These are phyloP conservation scores for Verticillium isaacii DNA, from an alignment of 2,329 filamentous ascomycete genomes.

Conservation along the genomic window DNA sequence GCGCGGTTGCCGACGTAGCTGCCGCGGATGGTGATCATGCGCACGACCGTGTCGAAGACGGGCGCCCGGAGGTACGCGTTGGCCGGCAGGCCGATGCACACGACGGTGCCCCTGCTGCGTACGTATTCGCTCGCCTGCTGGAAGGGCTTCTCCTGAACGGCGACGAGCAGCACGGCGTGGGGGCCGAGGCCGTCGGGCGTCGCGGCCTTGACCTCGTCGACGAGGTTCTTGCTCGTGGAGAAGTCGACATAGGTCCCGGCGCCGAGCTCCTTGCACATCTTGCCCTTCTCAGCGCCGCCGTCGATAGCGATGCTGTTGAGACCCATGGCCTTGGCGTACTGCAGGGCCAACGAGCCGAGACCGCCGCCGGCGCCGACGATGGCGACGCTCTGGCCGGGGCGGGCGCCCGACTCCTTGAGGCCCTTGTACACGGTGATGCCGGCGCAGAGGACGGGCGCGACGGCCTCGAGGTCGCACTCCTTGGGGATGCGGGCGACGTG, in stretches of 20 bases:
- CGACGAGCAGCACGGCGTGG: constrained; percentile 81
- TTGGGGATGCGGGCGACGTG: constrained; percentile 81
- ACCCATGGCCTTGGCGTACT: constrained; percentile 91
- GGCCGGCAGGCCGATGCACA: constrained; percentile 85
- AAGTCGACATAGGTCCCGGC: constrained; percentile 78
- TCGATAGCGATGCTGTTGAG: constrained; percentile 78
- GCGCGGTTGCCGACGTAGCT: constrained; percentile 91
- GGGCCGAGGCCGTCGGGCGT: constrained; percentile 79
- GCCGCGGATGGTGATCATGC: constrained; percentile 90
- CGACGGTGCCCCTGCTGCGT: constrained; percentile 73
- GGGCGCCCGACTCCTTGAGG: constrained; percentile 75
- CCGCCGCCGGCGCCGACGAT: constrained; percentile 85
- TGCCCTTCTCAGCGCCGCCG: constrained; percentile 73
- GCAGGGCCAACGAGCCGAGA: constrained; percentile 72
- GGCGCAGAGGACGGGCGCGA: constrained; percentile 78
- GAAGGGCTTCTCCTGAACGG: constrained; percentile 87
- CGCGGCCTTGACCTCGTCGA: constrained; percentile 77
- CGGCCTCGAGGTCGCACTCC: constrained; percentile 67
- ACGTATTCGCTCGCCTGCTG: constrained; percentile 90
- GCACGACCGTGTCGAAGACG: constrained; percentile 82
- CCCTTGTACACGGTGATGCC: constrained; percentile 89
- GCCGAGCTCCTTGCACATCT: constrained; percentile 66
- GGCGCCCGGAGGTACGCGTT: constrained; percentile 75
- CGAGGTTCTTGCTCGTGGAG: constrained; percentile 66
- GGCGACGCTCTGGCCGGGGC: constrained; percentile 72